phyloP scores from a whole-genome alignment of 179 eudicot genomes.

The Gypsophila paniculata region DNA sequence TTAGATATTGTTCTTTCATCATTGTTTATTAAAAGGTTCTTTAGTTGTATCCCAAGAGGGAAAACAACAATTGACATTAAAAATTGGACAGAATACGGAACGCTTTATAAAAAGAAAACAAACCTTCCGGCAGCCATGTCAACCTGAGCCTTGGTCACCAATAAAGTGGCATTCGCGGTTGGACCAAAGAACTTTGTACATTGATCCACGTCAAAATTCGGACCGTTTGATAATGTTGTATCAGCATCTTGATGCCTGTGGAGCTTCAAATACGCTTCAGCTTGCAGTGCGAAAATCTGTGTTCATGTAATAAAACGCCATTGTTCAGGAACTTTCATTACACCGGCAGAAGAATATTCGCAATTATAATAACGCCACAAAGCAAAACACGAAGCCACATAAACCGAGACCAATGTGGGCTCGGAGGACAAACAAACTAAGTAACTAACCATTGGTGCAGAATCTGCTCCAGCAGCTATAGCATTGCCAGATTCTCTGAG shows the following conservation, averaged over 20 bases:
- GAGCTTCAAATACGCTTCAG: constrained; percentile 69
- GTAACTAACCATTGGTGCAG: constrained; percentile 60
- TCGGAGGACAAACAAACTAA: background rate
- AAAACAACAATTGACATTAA: background rate
- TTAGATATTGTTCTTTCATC: constrained; percentile 10
- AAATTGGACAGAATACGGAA: background rate
- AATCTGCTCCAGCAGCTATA: constrained; percentile 59
- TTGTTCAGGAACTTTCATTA: background rate
- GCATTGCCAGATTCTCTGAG: constrained; percentile 47
- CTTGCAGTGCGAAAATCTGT: constrained; percentile 43
- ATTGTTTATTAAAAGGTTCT: background rate
- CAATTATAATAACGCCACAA: background rate
- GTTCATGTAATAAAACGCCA: constrained; percentile 7
- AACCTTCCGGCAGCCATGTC: constrained; percentile 82
- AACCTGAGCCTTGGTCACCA: constrained; percentile 70
- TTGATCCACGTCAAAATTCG: constrained; percentile 53
- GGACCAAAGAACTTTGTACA: constrained; percentile 73
- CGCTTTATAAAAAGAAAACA: constrained; percentile 12
- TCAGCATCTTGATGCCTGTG: constrained; percentile 45
- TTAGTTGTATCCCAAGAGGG: constrained; percentile 13
- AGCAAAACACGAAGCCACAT: background rate
- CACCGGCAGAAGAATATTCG: background rate
- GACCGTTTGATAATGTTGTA: constrained; percentile 39
- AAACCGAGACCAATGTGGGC: background rate
- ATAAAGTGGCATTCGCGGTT: constrained; percentile 41